phyloP scores from a whole-genome alignment of 306 rosid species.

The Corylus heterophylla region DNA sequence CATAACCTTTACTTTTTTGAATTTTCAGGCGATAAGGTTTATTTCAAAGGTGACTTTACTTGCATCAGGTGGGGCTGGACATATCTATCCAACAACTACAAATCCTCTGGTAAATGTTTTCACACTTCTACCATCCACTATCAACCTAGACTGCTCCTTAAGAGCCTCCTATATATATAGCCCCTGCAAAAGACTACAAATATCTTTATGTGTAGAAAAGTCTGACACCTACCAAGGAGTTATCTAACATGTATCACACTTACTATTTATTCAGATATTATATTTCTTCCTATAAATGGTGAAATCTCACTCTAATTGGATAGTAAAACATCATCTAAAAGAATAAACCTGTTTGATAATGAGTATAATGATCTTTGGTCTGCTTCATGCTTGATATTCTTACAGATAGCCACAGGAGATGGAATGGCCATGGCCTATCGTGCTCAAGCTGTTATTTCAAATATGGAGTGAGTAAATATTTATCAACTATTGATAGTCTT shows the following conservation, averaged over 20 bases:
- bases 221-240: not conserved
- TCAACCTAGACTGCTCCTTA: too few species aligned
- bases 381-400: conserved; percentile 23
- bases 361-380: conserved; percentile 14
- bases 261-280: not conserved
- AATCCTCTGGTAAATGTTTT: conserved; percentile 73
- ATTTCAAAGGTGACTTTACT: conserved; percentile 92
- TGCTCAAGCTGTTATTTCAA: conserved; percentile 92
- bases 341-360: not conserved
- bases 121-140: not conserved
- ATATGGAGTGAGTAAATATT: conserved; percentile 86
- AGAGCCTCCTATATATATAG: too few species aligned
- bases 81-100: conserved; percentile 90
- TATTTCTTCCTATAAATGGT: not conserved
- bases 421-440: conserved; percentile 97
- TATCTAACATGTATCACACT: not conserved
- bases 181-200: too few species aligned
- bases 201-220: too few species aligned
- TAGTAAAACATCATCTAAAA: not conserved
- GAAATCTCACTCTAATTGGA: not conserved
- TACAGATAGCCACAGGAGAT: conserved; percentile 93
- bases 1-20: conserved; percentile 29
- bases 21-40: conserved; percentile 79
- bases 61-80: conserved; percentile 98
- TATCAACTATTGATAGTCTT: conserved; percentile 2